Conservation (phyloP, 257 asterid genomes). For the Mitragyna speciosa region DNA sequence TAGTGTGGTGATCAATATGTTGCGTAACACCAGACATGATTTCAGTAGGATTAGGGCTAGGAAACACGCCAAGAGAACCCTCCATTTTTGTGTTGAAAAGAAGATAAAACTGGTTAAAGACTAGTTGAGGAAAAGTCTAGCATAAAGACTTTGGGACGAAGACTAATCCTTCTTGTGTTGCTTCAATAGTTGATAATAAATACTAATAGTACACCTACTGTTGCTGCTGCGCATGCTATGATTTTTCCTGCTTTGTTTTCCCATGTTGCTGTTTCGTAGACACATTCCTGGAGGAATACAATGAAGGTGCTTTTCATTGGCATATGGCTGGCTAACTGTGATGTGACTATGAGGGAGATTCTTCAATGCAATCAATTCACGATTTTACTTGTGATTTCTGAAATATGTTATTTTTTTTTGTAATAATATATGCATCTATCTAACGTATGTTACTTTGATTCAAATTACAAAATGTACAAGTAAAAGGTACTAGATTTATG, state of each 20-base stretch:
- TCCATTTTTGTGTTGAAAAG: constrained; percentile 8
- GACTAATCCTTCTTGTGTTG: background rate
- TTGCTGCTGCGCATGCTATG: background rate
- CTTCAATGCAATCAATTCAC: no score
- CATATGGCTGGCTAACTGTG: background rate
- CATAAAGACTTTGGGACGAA: background rate
- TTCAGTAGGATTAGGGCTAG: constrained; percentile 27
- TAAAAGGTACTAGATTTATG: no score
- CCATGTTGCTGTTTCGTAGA: constrained; percentile 7
- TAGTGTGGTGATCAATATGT: background rate
- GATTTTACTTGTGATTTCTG: no score
- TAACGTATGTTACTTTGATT: no score
- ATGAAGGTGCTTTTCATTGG: constrained; percentile 17
- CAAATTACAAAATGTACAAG: no score
- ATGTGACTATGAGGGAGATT: no score
- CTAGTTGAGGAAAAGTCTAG: background rate
- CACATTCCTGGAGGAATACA: constrained; percentile 18
- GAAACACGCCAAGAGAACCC: background rate
- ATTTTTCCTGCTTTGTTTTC: background rate
- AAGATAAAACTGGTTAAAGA: background rate
- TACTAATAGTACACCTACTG: background rate
- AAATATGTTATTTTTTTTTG: no score
- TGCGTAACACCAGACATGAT: background rate
- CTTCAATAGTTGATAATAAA: background rate
- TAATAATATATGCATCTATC: no score